These are phyloP conservation scores for Cordyceps pruinosa DNA, from an alignment of 2,329 filamentous ascomycete species.

Conservation along the genomic window DNA sequence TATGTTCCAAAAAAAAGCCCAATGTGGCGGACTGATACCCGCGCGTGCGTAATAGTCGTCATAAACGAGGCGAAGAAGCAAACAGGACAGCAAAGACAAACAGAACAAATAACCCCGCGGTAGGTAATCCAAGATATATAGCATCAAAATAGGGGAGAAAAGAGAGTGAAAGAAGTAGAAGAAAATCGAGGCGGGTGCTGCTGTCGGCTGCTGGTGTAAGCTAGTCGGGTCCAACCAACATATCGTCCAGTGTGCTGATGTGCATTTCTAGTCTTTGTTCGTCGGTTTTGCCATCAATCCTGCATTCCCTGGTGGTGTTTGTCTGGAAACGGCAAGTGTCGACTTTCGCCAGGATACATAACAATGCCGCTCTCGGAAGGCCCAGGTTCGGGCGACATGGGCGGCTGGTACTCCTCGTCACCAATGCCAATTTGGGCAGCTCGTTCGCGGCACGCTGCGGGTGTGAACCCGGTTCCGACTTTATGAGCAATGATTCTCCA, in stretches of 20 bases:
- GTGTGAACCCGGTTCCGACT: constrained; percentile 83
- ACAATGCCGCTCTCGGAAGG: constrained; percentile 8
- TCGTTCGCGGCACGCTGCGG: constrained; percentile 78
- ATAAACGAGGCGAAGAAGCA: not conserved
- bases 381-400: constrained; percentile 39
- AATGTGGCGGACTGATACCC: not conserved
- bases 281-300: not conserved
- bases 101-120: not conserved
- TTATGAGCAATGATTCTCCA: constrained; percentile 91
- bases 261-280: not conserved
- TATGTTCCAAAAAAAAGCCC: not conserved
- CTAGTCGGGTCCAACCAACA: not conserved
- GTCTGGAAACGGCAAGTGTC: constrained; percentile 9
- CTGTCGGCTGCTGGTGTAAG: not conserved
- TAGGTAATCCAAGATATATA: not conserved
- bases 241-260: not conserved
- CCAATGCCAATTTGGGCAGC: constrained; percentile 52
- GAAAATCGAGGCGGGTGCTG: not conserved
- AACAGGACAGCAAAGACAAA: not conserved
- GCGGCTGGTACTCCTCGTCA: constrained; percentile 42
- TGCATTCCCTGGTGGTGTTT: constrained; percentile 8
- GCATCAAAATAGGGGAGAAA: not conserved
- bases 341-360: constrained; percentile 8
- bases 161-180: constrained; percentile 6
- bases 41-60: not conserved